These are phyloP conservation scores for Zizania latifolia DNA, from an alignment of 176 grass and related monocot genomes.

Conservation along the genomic window DNA sequence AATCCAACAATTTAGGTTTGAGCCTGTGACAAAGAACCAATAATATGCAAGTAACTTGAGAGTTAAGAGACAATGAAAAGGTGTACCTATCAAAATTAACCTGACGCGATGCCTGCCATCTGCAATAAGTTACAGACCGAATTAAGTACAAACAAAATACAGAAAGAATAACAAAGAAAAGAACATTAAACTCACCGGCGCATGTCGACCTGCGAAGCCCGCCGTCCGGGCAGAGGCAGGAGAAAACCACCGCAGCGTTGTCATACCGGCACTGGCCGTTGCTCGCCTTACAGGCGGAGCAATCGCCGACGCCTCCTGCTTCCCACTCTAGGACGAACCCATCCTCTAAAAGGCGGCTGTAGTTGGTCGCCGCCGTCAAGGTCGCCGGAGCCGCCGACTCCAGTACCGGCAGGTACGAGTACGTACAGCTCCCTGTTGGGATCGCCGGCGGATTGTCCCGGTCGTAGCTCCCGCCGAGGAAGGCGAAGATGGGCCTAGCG, in stretches of 20 bases:
- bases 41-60: no score
- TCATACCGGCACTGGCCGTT: conserved; percentile 48
- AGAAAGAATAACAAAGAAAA: no score
- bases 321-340: conserved; percentile 53
- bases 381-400: neutral
- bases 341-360: conserved; percentile 14
- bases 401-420: conserved; percentile 33
- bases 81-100: no score
- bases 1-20: no score
- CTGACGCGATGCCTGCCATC: no score
- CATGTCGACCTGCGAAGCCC: neutral
- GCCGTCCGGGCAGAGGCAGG: conserved; percentile 47
- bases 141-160: no score
- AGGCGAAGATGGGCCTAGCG: rapidly evolving
- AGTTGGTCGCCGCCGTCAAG: conserved; percentile 19
- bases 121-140: no score
- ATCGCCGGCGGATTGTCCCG: neutral
- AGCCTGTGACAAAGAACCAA: no score
- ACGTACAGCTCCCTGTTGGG: neutral
- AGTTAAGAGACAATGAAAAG: no score
- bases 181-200: conserved; percentile 46
- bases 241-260: neutral
- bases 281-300: neutral
- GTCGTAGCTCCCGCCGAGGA: conserved; percentile 9
- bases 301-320: neutral